phyloP scores from a whole-genome alignment of 257 asterid species.

The Nicotiana benthamiana region DNA sequence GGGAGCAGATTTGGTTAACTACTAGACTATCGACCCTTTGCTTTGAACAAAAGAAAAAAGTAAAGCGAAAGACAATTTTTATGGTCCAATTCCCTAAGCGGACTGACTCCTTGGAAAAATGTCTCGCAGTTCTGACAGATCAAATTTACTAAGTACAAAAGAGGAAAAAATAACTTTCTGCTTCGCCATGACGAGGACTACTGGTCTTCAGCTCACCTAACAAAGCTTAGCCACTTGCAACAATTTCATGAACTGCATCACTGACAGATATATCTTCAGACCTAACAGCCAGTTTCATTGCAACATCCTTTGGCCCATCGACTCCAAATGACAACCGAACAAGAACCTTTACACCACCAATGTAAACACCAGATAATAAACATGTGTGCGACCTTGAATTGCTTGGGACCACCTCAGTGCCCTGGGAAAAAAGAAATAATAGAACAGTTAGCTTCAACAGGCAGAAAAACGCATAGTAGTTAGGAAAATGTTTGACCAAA shows the following conservation, averaged over 20 bases:
- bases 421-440: constrained; percentile 40
- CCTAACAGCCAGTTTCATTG: constrained; percentile 94
- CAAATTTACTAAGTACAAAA: background rate
- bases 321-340: constrained; percentile 87
- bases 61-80: background rate
- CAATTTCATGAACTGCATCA: constrained; percentile 88
- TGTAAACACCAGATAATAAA: constrained; percentile 84
- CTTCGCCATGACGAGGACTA: background rate
- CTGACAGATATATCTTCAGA: constrained; percentile 78
- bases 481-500: background rate
- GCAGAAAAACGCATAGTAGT: background rate
- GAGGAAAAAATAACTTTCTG: background rate
- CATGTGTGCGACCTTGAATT: constrained; percentile 93
- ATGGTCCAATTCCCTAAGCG: background rate
- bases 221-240: constrained; percentile 67
- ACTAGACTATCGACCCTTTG: constrained; percentile 1
- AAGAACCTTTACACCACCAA: constrained; percentile 84
- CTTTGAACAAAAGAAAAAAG: background rate
- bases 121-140: background rate
- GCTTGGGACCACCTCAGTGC: constrained; percentile 73
- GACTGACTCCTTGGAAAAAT: constrained; percentile 3
- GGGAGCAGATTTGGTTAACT: background rate
- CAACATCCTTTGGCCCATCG: constrained; percentile 78
- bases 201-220: background rate
- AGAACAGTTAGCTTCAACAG: background rate